Percentiles rank a stretch among this genome's conserved stretches.
phyloP scores from a whole-genome alignment of 2,329 filamentous ascomycete genomes.

The Keithomyces neogunnii region DNA sequence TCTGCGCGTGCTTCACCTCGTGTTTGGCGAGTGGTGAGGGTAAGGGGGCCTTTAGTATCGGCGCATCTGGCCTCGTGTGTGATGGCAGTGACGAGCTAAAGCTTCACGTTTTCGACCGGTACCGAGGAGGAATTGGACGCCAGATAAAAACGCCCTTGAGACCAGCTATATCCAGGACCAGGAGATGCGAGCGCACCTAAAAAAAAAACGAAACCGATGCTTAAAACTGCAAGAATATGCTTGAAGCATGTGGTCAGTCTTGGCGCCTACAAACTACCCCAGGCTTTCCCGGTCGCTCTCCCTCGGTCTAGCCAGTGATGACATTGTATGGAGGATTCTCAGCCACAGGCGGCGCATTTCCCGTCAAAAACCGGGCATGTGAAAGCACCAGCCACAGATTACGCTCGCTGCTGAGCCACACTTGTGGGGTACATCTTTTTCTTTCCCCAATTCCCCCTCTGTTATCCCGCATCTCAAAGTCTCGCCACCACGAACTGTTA shows the following conservation, averaged over 20 bases:
- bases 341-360: not conserved
- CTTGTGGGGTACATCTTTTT: conserved; percentile 10
- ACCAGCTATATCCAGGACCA: not conserved
- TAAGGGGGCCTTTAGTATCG: not conserved
- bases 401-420: conserved; percentile 5
- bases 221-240: not conserved
- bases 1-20: not conserved
- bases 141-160: not conserved
- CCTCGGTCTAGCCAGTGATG: not conserved
- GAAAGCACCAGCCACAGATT: conserved; percentile 1
- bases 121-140: not conserved
- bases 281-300: not conserved
- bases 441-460: not conserved
- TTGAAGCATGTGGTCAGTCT: conserved; percentile 1
- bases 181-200: not conserved
- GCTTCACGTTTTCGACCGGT: not conserved
- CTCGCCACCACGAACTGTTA: not conserved
- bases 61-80: not conserved
- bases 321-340: not conserved
- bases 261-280: not conserved
- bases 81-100: not conserved
- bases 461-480: not conserved
- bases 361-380: conserved; percentile 4
- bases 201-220: not conserved
- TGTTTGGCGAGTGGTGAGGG: not conserved